Evolutionary conservation across 2,329 filamentous ascomycete species (phyloP), one percentile per base, ranked within the genome.

Genomic region (Venturia asperata): DNA sequence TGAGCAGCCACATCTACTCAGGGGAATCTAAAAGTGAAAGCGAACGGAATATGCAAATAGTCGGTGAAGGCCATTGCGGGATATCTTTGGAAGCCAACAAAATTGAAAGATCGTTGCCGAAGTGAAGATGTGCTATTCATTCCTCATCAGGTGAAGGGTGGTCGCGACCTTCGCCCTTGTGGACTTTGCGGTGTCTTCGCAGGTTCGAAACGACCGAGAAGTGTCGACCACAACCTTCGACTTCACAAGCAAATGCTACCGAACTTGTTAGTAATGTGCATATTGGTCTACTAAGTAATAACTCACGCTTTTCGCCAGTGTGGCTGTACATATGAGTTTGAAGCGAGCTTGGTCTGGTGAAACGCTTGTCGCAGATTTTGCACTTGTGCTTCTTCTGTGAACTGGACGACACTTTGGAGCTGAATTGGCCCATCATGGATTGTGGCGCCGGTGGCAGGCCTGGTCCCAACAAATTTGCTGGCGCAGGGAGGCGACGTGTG

Each of bases 321-420:
- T 97, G 93, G 77, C 92, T 96, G 79, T 97, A 97, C 90, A 97
- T 97, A 75, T 97, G 93, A 41, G 93, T 97, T 75, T 97, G 93
- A 47, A 97, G 78, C 17, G 93, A 97, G 74, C 92, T 96, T 1
- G 93, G 93, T 64, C 93, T 85, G 1, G 93, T 97, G 76, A 97
- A 97, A 55, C 93, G 87, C 83, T 97, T 97, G 78, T 97, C 93
- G 81, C 93, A 97, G 67, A 97, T 90, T 80, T 96, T 97, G 85
- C 93, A 97, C 82, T 97, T 97, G 81, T 97, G 94, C 83, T 97
- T 97, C 86, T 97, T 97, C 75, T 97, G 92, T 11, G 93, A 94
- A 78, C 91, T 96, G 21, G 91, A 92, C 0, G 92, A 92, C 63
- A 97, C 88, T 79, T 97, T 97, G 68, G 93, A 97, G 78, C 91